Evolutionary conservation across 148 eudicot genomes (phyloP), one percentile per base, ranked within the genome.

Genomic region (Suaeda aralocaspica): DNA sequence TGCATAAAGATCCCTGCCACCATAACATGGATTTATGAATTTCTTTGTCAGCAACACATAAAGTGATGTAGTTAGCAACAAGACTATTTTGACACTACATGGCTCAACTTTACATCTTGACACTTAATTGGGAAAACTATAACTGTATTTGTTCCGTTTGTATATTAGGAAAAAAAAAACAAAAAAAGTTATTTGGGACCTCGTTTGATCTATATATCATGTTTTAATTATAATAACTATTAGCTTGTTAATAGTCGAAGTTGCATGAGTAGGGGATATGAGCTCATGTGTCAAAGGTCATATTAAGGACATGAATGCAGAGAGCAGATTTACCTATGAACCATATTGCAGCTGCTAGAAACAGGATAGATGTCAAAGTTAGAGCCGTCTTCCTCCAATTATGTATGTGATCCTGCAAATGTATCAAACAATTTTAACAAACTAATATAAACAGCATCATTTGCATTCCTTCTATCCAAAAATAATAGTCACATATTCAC

Each of bases 321-420:
- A 64, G 60, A 49, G 13, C 25, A 31, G 29, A 18, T 61, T 72
- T 82, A 94, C 99, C 99, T 68, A 81, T 77, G 34, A 80, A 89
- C 97, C 97, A 94, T 71, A 91, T 78, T 26, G 48, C 75, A 64
- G 99, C 87, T n/a, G 99, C 96, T 61, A 94, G 56, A 73, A 94
- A 94, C 29, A 94, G 79, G 77, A 94, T 65, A 3, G 91, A 76
- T 9, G 99, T 91, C 70, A 94, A 76, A 57, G 81, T 81, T 56
- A 94, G 80, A 57, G 93, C 75, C 24, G 97, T 89, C 21, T 55
- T 67, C 80, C 99, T 91, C 99, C 99, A 94, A 73, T 94, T 84
- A 63, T 87, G 77, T 21, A 89, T 71, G 59, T 71, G 75, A 74
- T 94, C 99, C 99, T 94, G 91, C 78, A 86, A 9, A 65, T 52